Evolutionary conservation across 768 basidiomycete genomes (phyloP).

Genomic region (Amanita pallidorosea): DNA sequence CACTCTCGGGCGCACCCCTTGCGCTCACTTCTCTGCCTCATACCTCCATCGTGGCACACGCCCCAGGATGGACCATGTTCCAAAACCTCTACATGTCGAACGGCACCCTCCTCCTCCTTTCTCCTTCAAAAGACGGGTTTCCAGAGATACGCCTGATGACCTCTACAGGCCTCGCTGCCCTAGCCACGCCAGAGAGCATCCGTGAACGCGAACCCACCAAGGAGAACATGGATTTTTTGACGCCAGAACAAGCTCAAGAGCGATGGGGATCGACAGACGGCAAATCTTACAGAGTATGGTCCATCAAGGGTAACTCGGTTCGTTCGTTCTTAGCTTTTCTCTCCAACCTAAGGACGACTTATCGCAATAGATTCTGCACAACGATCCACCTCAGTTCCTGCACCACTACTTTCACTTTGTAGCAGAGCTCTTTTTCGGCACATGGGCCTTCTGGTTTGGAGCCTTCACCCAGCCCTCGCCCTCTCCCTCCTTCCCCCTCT

Average conservation of each 20-base stretch:
- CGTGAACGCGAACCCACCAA: conserved; percentile 56
- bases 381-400: conserved; percentile 72
- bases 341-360: not conserved
- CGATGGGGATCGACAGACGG: conserved; percentile 41
- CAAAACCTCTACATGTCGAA: conserved; percentile 78
- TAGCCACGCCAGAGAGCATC: conserved; percentile 53
- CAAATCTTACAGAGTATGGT: conserved; percentile 40
- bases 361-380: conserved; percentile 36
- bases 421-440: conserved; percentile 69
- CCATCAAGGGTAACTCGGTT: conserved; percentile 67
- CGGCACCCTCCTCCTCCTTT: conserved; percentile 67
- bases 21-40: conserved; percentile 25
- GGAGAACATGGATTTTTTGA: conserved; percentile 51
- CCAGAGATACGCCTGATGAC: conserved; percentile 45
- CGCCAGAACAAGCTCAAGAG: conserved; percentile 42
- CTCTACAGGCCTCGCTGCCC: conserved; percentile 51
- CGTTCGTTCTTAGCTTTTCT: conserved; percentile 4
- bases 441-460: conserved; percentile 66
- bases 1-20: not conserved
- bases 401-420: conserved; percentile 83
- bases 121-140: conserved; percentile 20
- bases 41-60: conserved; percentile 52
- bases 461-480: conserved; percentile 19
- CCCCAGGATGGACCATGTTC: conserved; percentile 81
- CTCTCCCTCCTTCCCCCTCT: conserved; percentile 3